These are phyloP conservation scores for Gossypium davidsonii DNA, from an alignment of 441 rosid genomes.

Conservation along the genomic window DNA sequence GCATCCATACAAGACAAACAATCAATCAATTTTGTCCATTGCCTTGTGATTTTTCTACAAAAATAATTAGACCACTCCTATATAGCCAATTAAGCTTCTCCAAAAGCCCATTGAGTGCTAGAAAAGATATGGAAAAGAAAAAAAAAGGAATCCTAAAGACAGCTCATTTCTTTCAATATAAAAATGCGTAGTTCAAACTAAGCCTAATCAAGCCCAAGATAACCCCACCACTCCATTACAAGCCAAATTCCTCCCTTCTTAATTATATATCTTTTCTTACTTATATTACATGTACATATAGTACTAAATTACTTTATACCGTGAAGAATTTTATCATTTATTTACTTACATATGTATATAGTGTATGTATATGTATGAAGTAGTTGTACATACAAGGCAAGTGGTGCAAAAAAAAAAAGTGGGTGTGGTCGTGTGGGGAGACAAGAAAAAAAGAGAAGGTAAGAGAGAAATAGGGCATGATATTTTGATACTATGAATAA, in stretches of 20 bases:
- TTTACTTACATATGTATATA: neutral
- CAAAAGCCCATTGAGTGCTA: conserved; percentile 15
- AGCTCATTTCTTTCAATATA: conserved; percentile 35
- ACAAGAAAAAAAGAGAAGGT: conserved; percentile 37
- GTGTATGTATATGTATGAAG: neutral
- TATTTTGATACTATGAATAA: conserved; percentile 38
- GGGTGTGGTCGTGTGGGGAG: conserved; percentile 42
- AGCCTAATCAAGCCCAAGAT: conserved; percentile 6
- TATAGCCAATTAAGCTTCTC: conserved; percentile 23
- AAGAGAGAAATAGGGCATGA: conserved; percentile 33
- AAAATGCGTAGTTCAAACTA: conserved; percentile 32
- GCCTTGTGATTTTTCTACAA: conserved; percentile 18
- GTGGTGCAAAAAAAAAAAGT: neutral
- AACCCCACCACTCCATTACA: conserved; percentile 22
- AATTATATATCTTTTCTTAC: neutral
- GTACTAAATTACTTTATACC: too few species aligned
- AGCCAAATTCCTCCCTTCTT: conserved; percentile 12
- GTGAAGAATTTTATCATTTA: neutral
- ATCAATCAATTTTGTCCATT: conserved; percentile 29
- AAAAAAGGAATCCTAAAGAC: conserved; percentile 20
- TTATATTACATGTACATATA: too few species aligned
- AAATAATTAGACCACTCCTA: conserved; percentile 10
- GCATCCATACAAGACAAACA: conserved; percentile 46
- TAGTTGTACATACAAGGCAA: neutral
- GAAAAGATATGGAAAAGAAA: neutral